Conservation (phyloP, 805 yeast species). For the Metschnikowia reukaufii region DNA sequence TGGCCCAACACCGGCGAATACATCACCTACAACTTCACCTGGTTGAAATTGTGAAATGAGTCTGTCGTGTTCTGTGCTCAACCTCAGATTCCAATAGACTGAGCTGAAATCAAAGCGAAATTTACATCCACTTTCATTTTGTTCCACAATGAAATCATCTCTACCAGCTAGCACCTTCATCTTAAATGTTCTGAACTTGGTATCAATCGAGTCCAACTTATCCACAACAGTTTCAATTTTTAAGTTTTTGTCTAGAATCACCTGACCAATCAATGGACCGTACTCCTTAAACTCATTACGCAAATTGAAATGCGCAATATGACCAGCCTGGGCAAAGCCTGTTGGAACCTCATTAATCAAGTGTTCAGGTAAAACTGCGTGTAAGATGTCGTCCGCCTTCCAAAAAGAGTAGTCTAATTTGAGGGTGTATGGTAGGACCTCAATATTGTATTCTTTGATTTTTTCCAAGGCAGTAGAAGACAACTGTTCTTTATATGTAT, state of each 20-base stretch:
- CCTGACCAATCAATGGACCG: conserved; percentile 80
- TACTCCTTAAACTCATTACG: conserved; percentile 82
- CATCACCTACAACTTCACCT: conserved; percentile 85
- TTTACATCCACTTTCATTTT: conserved; percentile 80
- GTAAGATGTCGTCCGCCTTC: conserved; percentile 85
- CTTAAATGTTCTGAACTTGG: conserved; percentile 85
- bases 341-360: conserved; percentile 74
- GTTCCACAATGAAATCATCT: conserved; percentile 73
- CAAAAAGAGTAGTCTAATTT: conserved; percentile 72
- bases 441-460: conserved; percentile 48
- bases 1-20: conserved; percentile 98
- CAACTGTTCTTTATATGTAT: conserved; percentile 38
- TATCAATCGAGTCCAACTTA: conserved; percentile 82
- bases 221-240: conserved; percentile 86
- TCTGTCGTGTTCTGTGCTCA: conserved; percentile 91
- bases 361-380: conserved; percentile 72
- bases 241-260: conserved; percentile 83
- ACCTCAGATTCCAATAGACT: conserved; percentile 96
- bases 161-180: conserved; percentile 94
- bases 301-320: conserved; percentile 88
- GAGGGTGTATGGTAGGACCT: conserved; percentile 53
- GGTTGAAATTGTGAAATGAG: conserved; percentile 59
- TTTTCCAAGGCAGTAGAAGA: conserved; percentile 44
- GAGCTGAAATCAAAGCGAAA: conserved; percentile 88
- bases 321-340: conserved; percentile 92